Base-by-base conservation (phyloP, 345 rosid species). In the Eucalyptus decipiens region DNA sequence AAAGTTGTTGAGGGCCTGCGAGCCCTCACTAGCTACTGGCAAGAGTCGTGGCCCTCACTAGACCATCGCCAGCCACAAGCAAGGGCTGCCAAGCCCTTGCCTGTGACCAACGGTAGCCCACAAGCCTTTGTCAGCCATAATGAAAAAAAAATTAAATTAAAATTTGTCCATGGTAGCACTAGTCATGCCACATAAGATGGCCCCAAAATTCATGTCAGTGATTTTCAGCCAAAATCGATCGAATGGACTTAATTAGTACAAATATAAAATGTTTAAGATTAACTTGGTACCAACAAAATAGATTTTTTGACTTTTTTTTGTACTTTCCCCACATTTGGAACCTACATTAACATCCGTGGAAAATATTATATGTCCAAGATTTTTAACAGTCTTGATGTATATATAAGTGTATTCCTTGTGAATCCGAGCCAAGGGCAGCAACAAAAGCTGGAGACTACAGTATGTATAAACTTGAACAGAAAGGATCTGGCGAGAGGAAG, bases 161-260 rank as follows among this genome's bases (percentile, higher is more conserved):
- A 24, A 28, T 5, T 60, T 60, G 6, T 60, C 8, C 13, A 60
- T 6, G 0, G 4, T 28, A 60, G 4, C 17, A 5, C 7, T 6
- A 11, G 1, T 60, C 4, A 12, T 28, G 16, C 32, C 32, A 28
- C 8, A 28, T 60, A 60, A 60, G 16, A 60, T 0, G 4, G 32
- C 8, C 8, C 56, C 24, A 52, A 26, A 11, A 28, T 60, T 30
- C 4, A 28, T 28, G 2, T 60, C 3, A 1, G 1, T 28, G 30
- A 28, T 56, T 24, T 23, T 10, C 30, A 24, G 0, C 13, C 30
- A 26, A 60, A 60, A 60, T 60, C 1, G 4, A 11, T 56, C 9
- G 0, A 1, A 56, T 56, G 0, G 6, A 56, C 30, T 24, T 6
- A 24, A 56, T 56, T 56, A 23, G 1, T 4, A 56, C 0, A 56